A percentile compares a stretch with the other conserved stretches of the same genome.
Conservation (phyloP, 768 basidiomycete genomes). For the Macrolepiota fuliginosa region DNA sequence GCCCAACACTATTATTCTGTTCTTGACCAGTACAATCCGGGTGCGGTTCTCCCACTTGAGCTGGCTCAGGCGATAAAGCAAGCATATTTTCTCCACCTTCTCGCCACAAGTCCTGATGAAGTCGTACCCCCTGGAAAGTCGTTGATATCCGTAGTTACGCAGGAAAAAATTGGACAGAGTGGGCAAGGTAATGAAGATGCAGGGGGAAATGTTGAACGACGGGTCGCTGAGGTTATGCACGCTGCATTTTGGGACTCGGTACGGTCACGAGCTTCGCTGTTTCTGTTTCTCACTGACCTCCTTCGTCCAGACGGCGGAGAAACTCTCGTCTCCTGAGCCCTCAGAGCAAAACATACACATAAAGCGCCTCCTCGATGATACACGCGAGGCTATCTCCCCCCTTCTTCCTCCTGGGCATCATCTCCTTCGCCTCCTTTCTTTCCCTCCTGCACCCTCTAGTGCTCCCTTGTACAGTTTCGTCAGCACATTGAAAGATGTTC, state of each 20-base stretch:
- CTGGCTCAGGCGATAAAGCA: constrained; percentile 56
- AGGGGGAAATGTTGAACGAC: constrained; percentile 14
- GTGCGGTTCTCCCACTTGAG: constrained; percentile 44
- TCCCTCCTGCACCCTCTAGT: constrained; percentile 65
- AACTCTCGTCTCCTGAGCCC: constrained; percentile 57
- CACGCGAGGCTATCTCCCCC: constrained; percentile 46
- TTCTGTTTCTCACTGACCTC: neutral
- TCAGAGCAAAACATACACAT: constrained; percentile 59
- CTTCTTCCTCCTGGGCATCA: constrained; percentile 58
- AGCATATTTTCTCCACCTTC: constrained; percentile 63
- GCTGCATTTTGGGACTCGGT: constrained; percentile 78
- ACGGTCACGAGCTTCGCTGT: constrained; percentile 18
- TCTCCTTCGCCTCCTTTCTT: constrained; percentile 48
- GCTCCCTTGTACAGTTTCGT: constrained; percentile 60
- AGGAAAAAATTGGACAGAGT: constrained; percentile 32
- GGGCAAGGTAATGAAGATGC: constrained; percentile 19
- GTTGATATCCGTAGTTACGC: constrained; percentile 50
- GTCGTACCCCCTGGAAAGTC: constrained; percentile 75
- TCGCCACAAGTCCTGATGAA: constrained; percentile 57
- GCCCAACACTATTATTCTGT: neutral
- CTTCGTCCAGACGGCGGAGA: constrained; percentile 45
- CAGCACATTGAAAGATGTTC: constrained; percentile 51
- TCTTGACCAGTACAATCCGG: constrained; percentile 14
- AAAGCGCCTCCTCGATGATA: constrained; percentile 52
- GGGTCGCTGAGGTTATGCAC: constrained; percentile 55